Evolutionary conservation across 2,329 filamentous ascomycete genomes (phyloP).

Genomic region (Rugonectria rugulosa): DNA sequence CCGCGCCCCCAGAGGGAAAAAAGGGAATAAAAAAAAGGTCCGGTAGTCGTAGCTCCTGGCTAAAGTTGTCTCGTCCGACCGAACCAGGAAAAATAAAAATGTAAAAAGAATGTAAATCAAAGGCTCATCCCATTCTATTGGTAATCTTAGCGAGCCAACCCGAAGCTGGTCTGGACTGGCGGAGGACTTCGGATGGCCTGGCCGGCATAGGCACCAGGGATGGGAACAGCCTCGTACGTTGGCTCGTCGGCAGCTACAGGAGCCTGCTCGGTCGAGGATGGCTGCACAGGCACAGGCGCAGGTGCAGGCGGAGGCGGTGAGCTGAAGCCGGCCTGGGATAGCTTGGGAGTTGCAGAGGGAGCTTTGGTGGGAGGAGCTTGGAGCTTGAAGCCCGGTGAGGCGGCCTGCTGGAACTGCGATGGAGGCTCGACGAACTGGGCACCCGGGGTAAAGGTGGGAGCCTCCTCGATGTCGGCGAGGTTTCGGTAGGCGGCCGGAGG

Average conservation of each 20-base stretch:
- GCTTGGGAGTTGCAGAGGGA: conserved; percentile 78
- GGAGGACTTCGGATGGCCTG: conserved; percentile 61
- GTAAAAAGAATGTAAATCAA: conserved; percentile 6
- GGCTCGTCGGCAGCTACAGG: conserved; percentile 80
- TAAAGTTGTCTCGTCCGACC: conserved; percentile 7
- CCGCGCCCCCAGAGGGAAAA: conserved; percentile 1
- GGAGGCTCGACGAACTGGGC: conserved; percentile 66
- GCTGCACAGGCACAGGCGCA: conserved; percentile 39
- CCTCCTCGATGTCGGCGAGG: conserved; percentile 54
- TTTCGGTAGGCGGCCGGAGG: conserved; percentile 64
- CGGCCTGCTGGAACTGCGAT: conserved; percentile 65
- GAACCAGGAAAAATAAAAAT: conserved; percentile 21
- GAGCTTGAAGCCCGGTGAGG: conserved; percentile 75
- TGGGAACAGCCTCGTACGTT: conserved; percentile 85
- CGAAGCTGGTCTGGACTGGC: conserved; percentile 54
- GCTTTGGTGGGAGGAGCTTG: conserved; percentile 84
- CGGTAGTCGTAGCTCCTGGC: conserved; percentile 11
- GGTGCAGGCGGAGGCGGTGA: conserved; percentile 51
- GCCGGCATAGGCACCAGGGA: conserved; percentile 81
- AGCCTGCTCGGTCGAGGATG: conserved; percentile 65
- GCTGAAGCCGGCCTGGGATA: conserved; percentile 69
- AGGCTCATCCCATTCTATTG: conserved; percentile 14
- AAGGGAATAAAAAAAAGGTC: neutral
- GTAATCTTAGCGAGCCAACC: conserved; percentile 40
- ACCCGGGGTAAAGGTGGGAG: conserved; percentile 60